Conservation (phyloP, 169 alveolate genomes). For the Cyclospora cayetanensis region DNA sequence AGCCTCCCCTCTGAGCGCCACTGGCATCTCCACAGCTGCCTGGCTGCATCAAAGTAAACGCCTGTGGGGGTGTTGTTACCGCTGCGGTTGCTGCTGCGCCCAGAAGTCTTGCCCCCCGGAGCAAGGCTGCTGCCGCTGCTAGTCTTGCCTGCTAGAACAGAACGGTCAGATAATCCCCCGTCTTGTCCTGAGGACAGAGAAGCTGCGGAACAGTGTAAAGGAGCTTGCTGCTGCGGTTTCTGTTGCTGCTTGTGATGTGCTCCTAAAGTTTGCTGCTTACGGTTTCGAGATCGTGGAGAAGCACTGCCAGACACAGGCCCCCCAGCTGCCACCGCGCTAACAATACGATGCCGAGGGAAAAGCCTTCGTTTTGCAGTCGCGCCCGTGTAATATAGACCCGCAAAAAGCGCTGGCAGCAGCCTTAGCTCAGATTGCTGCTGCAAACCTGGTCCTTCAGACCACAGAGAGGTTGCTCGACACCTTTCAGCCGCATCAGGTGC, state of each 20-base stretch:
- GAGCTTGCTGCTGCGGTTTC: neutral
- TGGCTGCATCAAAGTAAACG: constrained; percentile 67
- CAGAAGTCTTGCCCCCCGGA: neutral
- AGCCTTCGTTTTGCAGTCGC: neutral
- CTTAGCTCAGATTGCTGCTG: neutral
- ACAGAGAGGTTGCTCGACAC: no score
- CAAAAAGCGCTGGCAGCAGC: neutral
- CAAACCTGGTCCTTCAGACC: no score
- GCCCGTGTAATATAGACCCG: neutral
- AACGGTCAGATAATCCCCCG: neutral
- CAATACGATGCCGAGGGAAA: constrained; percentile 10
- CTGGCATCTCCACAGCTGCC: constrained; percentile 90
- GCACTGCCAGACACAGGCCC: neutral
- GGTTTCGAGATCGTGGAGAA: neutral
- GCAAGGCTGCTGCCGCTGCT: constrained; percentile 27
- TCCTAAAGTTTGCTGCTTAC: neutral
- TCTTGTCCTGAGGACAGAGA: neutral
- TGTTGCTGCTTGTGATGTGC: neutral
- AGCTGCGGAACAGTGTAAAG: neutral
- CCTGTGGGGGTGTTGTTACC: constrained; percentile 23
- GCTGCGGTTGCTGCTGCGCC: constrained; percentile 37
- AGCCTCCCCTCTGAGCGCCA: constrained; percentile 90
- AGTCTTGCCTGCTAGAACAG: neutral
- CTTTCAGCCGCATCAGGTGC: no score
- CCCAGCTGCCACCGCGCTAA: neutral